phyloP scores from a whole-genome alignment of 352 stramenopile species.

The Globisporangium carolinianum region DNA sequence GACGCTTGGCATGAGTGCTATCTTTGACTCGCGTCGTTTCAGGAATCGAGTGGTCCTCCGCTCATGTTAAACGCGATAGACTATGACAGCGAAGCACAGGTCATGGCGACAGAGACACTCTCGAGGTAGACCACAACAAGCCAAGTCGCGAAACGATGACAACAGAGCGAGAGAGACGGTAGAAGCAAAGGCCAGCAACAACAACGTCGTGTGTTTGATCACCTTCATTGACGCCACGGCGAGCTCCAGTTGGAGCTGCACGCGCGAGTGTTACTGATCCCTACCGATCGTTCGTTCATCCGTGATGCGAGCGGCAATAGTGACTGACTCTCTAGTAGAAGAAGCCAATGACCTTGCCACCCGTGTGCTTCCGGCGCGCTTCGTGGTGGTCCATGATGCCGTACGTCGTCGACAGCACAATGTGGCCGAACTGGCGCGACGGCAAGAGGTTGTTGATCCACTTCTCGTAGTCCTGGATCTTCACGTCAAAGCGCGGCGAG shows the following conservation, averaged over 20 bases:
- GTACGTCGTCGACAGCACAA: slow-evolving; percentile 89
- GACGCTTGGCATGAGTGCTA: too few relatives aligned
- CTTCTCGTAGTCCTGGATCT: slow-evolving; percentile 97
- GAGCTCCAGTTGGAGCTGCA: background rate
- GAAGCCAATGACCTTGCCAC: slow-evolving; percentile 99
- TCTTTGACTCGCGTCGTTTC: too few relatives aligned
- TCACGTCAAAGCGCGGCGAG: slow-evolving; percentile 98
- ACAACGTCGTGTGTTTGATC: slow-evolving; percentile 3
- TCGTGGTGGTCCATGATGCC: slow-evolving; percentile 91
- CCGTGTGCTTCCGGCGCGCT: slow-evolving; percentile 98
- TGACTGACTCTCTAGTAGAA: slow-evolving; percentile 92
- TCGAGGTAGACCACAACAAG: background rate
- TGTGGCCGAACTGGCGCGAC: slow-evolving; percentile 98
- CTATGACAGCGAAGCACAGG: background rate
- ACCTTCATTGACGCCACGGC: slow-evolving; percentile 8
- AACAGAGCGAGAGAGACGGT: background rate
- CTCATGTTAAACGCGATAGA: background rate
- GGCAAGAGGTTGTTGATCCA: slow-evolving; percentile 99
- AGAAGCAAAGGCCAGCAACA: background rate
- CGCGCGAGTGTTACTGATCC: slow-evolving; percentile 8
- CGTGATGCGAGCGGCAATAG: background rate
- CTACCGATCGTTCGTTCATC: slow-evolving; percentile 1
- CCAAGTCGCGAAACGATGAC: too few relatives aligned
- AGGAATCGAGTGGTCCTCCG: background rate
- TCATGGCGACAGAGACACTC: background rate